These are phyloP conservation scores for Rhododendron williamsianum DNA, from an alignment of 148 eudicot genomes.

Conservation along the genomic window DNA sequence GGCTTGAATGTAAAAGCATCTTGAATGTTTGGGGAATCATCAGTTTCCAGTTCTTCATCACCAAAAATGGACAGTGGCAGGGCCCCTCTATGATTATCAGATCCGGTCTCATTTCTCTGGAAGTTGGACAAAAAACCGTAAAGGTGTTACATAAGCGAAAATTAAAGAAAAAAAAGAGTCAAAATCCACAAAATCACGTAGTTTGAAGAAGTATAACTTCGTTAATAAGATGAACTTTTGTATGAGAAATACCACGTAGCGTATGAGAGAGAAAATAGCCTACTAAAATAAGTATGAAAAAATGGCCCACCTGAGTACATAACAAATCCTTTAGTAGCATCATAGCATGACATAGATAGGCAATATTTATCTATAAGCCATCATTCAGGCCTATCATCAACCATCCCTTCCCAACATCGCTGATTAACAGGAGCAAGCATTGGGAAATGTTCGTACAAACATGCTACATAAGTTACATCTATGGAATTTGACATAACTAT, in stretches of 20 bases:
- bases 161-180: neutral
- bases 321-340: neutral
- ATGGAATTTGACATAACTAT: neutral
- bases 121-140: slow-evolving; percentile 8
- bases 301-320: neutral
- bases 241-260: neutral
- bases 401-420: neutral
- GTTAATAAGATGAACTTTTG: neutral
- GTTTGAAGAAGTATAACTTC: neutral
- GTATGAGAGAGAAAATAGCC: neutral
- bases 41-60: slow-evolving; percentile 41
- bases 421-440: neutral
- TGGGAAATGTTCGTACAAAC: neutral
- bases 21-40: slow-evolving; percentile 28
- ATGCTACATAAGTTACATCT: neutral
- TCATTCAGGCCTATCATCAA: neutral
- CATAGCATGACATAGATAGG: neutral
- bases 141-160: neutral
- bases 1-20: slow-evolving; percentile 30
- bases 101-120: slow-evolving; percentile 38
- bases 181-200: neutral
- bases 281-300: neutral
- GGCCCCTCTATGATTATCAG: slow-evolving; percentile 34
- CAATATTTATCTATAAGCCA: neutral
- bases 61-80: slow-evolving; percentile 67